Percentiles rank a stretch among this genome's conserved stretches.
Evolutionary conservation across 2,329 filamentous ascomycete genomes (phyloP).

Genomic region (Colletotrichum lentis): DNA sequence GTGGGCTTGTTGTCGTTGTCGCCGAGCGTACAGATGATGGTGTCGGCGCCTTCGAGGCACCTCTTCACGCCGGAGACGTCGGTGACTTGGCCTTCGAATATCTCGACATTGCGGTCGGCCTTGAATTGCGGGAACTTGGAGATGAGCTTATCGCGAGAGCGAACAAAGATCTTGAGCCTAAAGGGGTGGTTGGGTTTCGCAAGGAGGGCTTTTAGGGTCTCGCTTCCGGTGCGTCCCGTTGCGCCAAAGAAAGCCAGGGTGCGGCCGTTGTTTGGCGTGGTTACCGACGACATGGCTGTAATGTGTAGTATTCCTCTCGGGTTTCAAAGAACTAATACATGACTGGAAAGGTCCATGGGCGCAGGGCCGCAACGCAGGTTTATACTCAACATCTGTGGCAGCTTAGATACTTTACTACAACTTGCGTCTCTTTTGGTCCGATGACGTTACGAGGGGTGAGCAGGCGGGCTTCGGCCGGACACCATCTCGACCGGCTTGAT

Average conservation of each 20-base stretch:
- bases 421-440: neutral
- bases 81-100: slow-evolving; percentile 31
- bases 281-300: neutral
- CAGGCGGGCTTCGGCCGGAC: neutral
- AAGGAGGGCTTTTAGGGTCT: slow-evolving; percentile 24
- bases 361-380: neutral
- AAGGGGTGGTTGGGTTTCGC: neutral
- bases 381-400: neutral
- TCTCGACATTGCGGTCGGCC: neutral
- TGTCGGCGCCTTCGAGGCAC: slow-evolving; percentile 20
- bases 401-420: neutral
- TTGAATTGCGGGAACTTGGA: slow-evolving; percentile 10
- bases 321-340: no score
- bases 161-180: slow-evolving; percentile 18
- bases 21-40: slow-evolving; percentile 27
- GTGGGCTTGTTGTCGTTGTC: slow-evolving; percentile 29
- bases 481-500: neutral
- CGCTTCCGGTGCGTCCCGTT: slow-evolving; percentile 31
- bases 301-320: neutral
- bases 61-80: slow-evolving; percentile 1
- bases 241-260: slow-evolving; percentile 32
- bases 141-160: slow-evolving; percentile 19
- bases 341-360: no score
- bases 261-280: neutral
- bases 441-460: no score